Evolutionary conservation across 2,329 filamentous ascomycete species (phyloP).

Genomic region (Epichloe bromicola): DNA sequence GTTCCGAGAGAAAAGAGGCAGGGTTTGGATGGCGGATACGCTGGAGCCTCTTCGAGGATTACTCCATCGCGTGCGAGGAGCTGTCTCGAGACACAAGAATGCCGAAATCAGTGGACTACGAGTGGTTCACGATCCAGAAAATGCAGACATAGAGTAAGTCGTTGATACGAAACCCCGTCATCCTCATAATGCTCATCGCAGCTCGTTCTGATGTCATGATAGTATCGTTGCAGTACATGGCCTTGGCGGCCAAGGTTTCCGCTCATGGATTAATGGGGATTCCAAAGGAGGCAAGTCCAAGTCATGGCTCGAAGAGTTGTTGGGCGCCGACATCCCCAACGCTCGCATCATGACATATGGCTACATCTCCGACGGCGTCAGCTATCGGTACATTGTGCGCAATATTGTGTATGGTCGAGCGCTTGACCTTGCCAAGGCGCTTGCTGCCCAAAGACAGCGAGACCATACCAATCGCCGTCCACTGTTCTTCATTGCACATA

Average conservation of each 20-base stretch:
- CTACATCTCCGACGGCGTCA: conserved; percentile 12
- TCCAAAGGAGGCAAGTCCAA: conserved; percentile 9
- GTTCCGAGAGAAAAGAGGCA: not conserved
- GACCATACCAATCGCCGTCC: conserved; percentile 12
- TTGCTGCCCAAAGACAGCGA: conserved; percentile 9
- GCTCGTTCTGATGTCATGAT: not conserved
- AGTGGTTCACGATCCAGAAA: conserved; percentile 10
- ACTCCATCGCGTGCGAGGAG: conserved; percentile 12
- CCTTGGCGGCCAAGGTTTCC: conserved; percentile 14
- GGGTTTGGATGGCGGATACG: conserved; percentile 10
- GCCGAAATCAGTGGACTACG: conserved; percentile 9
- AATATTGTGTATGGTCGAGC: conserved; percentile 14
- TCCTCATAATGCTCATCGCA: not conserved
- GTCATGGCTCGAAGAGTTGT: conserved; percentile 14
- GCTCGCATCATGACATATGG: conserved; percentile 16
- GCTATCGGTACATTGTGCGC: conserved; percentile 13
- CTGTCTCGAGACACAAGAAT: conserved; percentile 10
- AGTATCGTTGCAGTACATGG: conserved; percentile 17
- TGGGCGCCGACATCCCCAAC: conserved; percentile 12
- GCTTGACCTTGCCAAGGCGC: conserved; percentile 11
- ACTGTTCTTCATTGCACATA: conserved; percentile 16
- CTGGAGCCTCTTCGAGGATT: conserved; percentile 12
- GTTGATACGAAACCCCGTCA: not conserved
- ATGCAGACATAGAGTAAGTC: conserved; percentile 14
- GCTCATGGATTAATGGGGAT: conserved; percentile 14